Evolutionary conservation across 1,139 yeast species (phyloP).

Genomic region (Geotrichum restrictum): DNA sequence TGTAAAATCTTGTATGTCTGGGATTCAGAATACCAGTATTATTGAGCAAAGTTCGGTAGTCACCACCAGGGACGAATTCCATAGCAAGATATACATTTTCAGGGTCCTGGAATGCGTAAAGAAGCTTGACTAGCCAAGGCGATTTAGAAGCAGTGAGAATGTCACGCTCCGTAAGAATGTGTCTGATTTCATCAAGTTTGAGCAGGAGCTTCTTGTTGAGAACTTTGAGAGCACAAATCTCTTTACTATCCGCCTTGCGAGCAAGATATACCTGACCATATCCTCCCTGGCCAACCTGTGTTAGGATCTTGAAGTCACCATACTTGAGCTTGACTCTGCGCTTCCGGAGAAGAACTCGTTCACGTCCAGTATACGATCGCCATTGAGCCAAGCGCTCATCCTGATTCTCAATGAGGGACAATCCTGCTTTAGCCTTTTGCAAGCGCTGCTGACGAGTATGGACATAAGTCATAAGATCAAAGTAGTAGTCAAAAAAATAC

Average conservation of each 20-base stretch:
- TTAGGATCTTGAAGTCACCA: constrained; percentile 91
- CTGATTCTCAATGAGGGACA: constrained; percentile 46
- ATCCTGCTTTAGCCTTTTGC: constrained; percentile 57
- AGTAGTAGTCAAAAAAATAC: constrained; percentile 86
- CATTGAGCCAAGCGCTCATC: constrained; percentile 64
- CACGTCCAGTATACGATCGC: constrained; percentile 79
- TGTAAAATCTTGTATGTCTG: constrained; percentile 91
- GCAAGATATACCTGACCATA: constrained; percentile 95
- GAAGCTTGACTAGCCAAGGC: constrained; percentile 90
- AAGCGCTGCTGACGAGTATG: constrained; percentile 80
- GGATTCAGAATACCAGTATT: constrained; percentile 91
- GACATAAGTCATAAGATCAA: constrained; percentile 92
- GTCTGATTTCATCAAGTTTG: constrained; percentile 91
- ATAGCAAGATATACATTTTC: constrained; percentile 90
- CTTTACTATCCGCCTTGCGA: constrained; percentile 87
- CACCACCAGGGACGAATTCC: constrained; percentile 99
- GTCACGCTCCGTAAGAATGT: constrained; percentile 93
- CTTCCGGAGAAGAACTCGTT: constrained; percentile 78
- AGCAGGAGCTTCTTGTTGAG: constrained; percentile 81
- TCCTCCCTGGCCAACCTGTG: constrained; percentile 99
- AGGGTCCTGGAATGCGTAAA: constrained; percentile 92
- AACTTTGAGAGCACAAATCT: constrained; percentile 91
- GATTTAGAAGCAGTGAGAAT: constrained; percentile 90
- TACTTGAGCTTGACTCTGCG: constrained; percentile 88
- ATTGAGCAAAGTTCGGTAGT: constrained; percentile 87